These are phyloP conservation scores for Cryptococcus sp. DNA, from an alignment of 1,284 basidiomycete species.

Conservation along the genomic window DNA sequence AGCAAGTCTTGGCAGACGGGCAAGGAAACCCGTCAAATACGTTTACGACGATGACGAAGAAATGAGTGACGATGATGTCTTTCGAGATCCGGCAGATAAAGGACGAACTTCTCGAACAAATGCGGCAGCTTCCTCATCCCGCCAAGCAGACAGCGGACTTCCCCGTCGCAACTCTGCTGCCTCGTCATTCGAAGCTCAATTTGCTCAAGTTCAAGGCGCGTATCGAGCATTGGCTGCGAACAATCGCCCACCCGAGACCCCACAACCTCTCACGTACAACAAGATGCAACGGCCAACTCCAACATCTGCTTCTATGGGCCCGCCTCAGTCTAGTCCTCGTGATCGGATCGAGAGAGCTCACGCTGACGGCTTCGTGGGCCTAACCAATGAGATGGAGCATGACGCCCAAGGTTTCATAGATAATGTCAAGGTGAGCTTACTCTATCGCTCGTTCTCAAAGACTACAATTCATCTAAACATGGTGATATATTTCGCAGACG, in stretches of 20 bases:
- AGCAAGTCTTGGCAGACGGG: conserved; percentile 1
- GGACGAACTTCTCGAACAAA: not conserved
- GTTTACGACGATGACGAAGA: conserved; percentile 8
- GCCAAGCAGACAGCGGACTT: not conserved
- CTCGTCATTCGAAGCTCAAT: conserved; percentile 22
- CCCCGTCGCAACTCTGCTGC: not conserved
- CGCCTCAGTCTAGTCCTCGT: conserved; percentile 3
- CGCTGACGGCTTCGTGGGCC: conserved; percentile 35
- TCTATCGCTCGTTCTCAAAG: not conserved
- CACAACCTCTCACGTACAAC: conserved; percentile 18
- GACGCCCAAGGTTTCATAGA: conserved; percentile 44
- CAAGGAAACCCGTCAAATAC: conserved; percentile 7
- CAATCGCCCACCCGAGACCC: conserved; percentile 10
- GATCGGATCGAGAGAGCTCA: conserved; percentile 29
- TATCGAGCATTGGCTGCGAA: conserved; percentile 15
- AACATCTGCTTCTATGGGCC: conserved; percentile 10
- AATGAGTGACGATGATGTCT: not conserved
- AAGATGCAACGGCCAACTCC: conserved; percentile 18
- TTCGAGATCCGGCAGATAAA: conserved; percentile 5
- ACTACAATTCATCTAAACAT: not conserved
- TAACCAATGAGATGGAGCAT: conserved; percentile 32
- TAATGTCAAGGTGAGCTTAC: conserved; percentile 53
- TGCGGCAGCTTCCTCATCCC: conserved; percentile 3
- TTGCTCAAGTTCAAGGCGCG: conserved; percentile 14
- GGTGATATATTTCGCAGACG: conserved; percentile 19